Base-by-base conservation (phyloP, 805 yeast genomes). In the Candida maesae region DNA sequence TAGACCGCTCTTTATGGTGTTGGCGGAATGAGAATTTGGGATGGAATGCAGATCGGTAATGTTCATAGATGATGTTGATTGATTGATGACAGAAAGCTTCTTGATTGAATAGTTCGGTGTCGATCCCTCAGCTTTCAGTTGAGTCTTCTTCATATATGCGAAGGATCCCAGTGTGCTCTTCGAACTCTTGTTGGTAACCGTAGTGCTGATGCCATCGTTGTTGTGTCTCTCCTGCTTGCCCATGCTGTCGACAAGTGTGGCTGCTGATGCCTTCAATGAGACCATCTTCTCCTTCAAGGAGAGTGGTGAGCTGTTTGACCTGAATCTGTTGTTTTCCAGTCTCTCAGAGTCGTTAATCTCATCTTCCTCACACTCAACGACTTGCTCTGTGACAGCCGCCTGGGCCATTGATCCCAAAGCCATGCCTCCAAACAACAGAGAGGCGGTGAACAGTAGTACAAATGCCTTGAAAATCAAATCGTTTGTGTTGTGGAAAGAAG, bases 231-330 rank as follows among this genome's bases (percentile, higher is more conserved):
- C 36, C 13, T 32, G 33, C 26, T 37, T 38, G 40, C 37, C 41
- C 13, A 33, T 41, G 33, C 40, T 26, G n/a, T 51, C 59, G 21
- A 56, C 59, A n/a, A 56, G 36, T 2, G 60, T 56, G 9, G 51
- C 55, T 5, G 60, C 55, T 7, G 59, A 54, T 2, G 58, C 52
- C 40, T 56, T 56, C 35, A 54, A 18, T 4, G 59, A 51, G 19
- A 54, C 41, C 13, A 39, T 23, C 33, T 43, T 44, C 14, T 42
- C 41, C 33, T 41, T 34, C 5, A 21, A 26, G 2, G 44, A 31
- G 25, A n/a, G 32, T 17, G 36, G 8, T 15, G 33, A 34, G 15
- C 45, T 33, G 27, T 31, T 18, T 4, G 49, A 28, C 20, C 33
- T 32, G 33, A 35, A 36, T 6, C 39, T 19, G 11, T 31, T 33